Evolutionary conservation across 1,284 basidiomycete species (phyloP).

Genomic region (Ganoderma meredithae): DNA sequence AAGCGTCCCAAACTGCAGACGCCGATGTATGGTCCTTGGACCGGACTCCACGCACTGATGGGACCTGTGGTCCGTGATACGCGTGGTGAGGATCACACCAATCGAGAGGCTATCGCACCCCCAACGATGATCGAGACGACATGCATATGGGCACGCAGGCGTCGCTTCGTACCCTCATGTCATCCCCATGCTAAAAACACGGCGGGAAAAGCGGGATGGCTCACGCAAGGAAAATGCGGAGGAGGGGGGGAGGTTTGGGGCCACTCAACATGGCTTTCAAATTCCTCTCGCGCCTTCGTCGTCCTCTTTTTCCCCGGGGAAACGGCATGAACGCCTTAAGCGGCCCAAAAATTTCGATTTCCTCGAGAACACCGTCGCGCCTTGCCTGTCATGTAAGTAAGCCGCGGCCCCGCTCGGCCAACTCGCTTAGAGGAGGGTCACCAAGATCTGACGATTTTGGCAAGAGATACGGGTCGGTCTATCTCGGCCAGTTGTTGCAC

Average conservation of each 20-base stretch:
- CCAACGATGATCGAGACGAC: not conserved
- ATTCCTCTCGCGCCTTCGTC: too few relatives aligned
- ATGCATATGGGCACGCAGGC: not conserved
- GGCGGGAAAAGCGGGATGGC: too few relatives aligned
- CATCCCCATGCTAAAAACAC: not conserved
- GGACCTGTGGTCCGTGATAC: slow-evolving; percentile 8
- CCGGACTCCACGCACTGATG: slow-evolving; percentile 8
- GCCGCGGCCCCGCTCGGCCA: not conserved
- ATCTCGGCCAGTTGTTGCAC: not conserved
- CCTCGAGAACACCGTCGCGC: too few relatives aligned
- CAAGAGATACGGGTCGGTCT: not conserved
- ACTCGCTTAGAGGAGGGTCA: not conserved
- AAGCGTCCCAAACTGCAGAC: not conserved
- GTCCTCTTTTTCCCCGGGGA: too few relatives aligned
- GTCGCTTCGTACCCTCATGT: slow-evolving; percentile 2
- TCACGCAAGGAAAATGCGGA: too few relatives aligned
- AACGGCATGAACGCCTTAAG: too few relatives aligned
- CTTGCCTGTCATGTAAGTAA: not conserved
- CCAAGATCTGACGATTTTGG: not conserved
- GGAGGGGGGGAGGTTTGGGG: too few relatives aligned
- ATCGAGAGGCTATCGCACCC: not conserved
- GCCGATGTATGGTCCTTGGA: not conserved
- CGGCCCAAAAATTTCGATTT: too few relatives aligned
- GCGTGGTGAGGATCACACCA: slow-evolving; percentile 1
- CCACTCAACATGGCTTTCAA: too few relatives aligned